phyloP scores from a whole-genome alignment of 1,139 yeast species.

The Blastobotrys serpentis region DNA sequence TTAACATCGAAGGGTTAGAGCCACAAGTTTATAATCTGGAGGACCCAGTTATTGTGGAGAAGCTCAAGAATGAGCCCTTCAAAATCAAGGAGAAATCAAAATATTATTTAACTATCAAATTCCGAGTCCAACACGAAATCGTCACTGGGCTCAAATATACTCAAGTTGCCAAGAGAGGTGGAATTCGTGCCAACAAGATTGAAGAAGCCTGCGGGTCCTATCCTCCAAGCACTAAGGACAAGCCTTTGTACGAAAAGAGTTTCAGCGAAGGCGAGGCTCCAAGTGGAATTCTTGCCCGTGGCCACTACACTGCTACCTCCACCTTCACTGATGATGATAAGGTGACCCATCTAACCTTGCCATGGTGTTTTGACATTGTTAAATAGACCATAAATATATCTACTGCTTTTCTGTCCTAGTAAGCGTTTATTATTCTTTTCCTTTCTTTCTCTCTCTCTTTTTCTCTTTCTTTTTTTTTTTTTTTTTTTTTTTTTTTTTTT shows the following conservation, averaged over 20 bases:
- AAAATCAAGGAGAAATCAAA: constrained; percentile 75
- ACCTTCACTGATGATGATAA: constrained; percentile 89
- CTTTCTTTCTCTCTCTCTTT: not conserved
- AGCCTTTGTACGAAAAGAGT: constrained; percentile 71
- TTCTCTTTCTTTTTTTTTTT: not conserved
- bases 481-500: not conserved
- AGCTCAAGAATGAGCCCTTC: constrained; percentile 57
- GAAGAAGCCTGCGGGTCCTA: constrained; percentile 90
- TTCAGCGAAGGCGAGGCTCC: constrained; percentile 92
- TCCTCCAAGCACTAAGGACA: constrained; percentile 83
- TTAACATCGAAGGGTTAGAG: constrained; percentile 60
- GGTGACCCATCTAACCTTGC: constrained; percentile 66
- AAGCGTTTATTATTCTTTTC: no score
- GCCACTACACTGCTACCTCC: constrained; percentile 75
- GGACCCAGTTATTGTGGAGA: constrained; percentile 38
- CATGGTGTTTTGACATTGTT: constrained; percentile 79
- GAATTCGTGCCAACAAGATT: constrained; percentile 79
- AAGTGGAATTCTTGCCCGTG: constrained; percentile 83
- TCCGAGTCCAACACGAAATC: constrained; percentile 86
- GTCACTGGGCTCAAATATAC: constrained; percentile 87
- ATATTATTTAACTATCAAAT: constrained; percentile 70
- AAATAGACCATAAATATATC: constrained; percentile 5
- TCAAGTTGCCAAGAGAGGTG: constrained; percentile 82
- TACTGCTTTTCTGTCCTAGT: not conserved
- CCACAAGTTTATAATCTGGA: constrained; percentile 56